Evolutionary conservation across 2,329 filamentous ascomycete species (phyloP).

Genomic region (Calonectria crousiana): DNA sequence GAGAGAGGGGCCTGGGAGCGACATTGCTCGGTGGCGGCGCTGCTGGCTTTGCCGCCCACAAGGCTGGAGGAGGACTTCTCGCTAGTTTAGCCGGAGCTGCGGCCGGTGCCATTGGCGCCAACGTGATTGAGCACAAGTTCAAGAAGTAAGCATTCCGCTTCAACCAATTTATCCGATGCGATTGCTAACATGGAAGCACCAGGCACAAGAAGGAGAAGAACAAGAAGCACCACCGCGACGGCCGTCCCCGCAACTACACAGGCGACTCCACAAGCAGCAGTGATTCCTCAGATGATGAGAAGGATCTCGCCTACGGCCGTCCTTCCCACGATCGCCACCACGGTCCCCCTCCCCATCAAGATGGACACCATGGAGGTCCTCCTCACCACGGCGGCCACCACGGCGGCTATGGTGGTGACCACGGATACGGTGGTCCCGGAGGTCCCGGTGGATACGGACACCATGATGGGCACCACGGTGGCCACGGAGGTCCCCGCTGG

Average conservation of each 20-base stretch:
- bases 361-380: neutral
- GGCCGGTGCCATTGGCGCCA: conserved; percentile 63
- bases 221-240: conserved; percentile 39
- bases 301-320: conserved; percentile 24
- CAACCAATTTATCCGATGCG: neutral
- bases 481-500: conserved; percentile 12
- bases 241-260: conserved; percentile 29
- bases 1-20: conserved; percentile 65
- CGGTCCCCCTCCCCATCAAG: neutral
- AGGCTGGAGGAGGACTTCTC: conserved; percentile 62
- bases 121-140: conserved; percentile 57
- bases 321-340: neutral
- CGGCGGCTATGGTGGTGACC: neutral
- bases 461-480: neutral
- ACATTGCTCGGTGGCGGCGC: conserved; percentile 61
- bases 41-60: conserved; percentile 63
- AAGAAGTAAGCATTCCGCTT: conserved; percentile 36
- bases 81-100: conserved; percentile 62
- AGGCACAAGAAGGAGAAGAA: conserved; percentile 43
- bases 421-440: conserved; percentile 6
- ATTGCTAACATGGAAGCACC: neutral
- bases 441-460: neutral
- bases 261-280: conserved; percentile 43
- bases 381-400: neutral
- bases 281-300: conserved; percentile 41